These are phyloP conservation scores for Colletotrichum chrysophilum DNA, from an alignment of 2,329 filamentous ascomycete species.

Conservation along the genomic window DNA sequence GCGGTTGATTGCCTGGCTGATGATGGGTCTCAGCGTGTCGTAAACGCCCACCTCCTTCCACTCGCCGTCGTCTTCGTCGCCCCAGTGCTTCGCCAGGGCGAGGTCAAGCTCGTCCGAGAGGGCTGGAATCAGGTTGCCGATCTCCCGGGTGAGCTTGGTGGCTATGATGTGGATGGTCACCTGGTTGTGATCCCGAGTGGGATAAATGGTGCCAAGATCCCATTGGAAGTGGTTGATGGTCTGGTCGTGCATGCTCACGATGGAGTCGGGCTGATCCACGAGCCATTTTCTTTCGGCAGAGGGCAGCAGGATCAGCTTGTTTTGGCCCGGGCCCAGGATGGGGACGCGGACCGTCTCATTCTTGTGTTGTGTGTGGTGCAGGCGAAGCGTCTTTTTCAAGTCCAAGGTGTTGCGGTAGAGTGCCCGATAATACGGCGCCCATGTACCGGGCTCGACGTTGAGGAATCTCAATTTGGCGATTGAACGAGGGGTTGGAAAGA, in stretches of 20 bases:
- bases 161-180: neutral
- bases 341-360: neutral
- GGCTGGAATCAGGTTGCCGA: neutral
- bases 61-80: neutral
- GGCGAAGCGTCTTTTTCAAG: neutral
- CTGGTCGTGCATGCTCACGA: neutral
- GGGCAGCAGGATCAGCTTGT: neutral
- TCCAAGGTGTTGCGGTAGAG: slow-evolving; percentile 1
- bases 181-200: neutral
- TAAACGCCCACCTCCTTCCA: neutral
- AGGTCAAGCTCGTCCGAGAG: neutral
- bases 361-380: neutral
- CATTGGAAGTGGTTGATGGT: neutral
- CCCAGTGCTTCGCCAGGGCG: neutral
- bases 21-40: neutral
- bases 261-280: neutral
- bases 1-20: neutral
- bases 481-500: neutral
- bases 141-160: neutral
- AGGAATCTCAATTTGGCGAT: neutral
- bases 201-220: neutral
- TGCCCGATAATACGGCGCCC: neutral
- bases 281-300: neutral
- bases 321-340: neutral
- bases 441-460: neutral